phyloP scores from a whole-genome alignment of 2,329 filamentous ascomycete species.

The Thermomyces lanuginosus region DNA sequence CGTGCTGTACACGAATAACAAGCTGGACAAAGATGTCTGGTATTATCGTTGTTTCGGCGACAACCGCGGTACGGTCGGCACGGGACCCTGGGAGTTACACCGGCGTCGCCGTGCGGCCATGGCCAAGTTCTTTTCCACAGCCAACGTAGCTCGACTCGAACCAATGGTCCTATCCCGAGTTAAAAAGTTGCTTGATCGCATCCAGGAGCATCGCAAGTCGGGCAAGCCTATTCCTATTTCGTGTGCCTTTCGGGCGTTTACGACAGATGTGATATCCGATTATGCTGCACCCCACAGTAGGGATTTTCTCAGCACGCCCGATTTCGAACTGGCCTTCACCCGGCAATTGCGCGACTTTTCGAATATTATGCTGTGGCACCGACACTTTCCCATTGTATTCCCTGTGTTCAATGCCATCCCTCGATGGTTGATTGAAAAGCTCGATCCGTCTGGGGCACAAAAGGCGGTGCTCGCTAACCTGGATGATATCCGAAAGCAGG shows the following conservation, averaged over 20 bases:
- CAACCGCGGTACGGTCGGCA: slow-evolving; percentile 7
- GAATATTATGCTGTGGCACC: slow-evolving; percentile 7
- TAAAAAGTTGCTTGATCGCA: slow-evolving; percentile 7
- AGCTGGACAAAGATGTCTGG: slow-evolving; percentile 7
- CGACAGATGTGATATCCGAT: slow-evolving; percentile 7
- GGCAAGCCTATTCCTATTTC: slow-evolving; percentile 3
- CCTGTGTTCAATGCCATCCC: slow-evolving; percentile 4
- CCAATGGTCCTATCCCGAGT: slow-evolving; percentile 18
- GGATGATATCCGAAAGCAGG: slow-evolving; percentile 5
- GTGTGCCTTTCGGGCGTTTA: slow-evolving; percentile 6
- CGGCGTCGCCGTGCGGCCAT: slow-evolving; percentile 25
- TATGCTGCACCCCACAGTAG: slow-evolving; percentile 6
- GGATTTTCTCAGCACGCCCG: slow-evolving; percentile 6
- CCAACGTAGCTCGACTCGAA: slow-evolving; percentile 20
- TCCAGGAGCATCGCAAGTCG: slow-evolving; percentile 2
- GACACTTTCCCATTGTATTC: slow-evolving; percentile 6
- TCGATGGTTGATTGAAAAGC: slow-evolving; percentile 4
- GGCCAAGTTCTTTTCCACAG: slow-evolving; percentile 30
- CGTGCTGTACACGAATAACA: slow-evolving; percentile 13
- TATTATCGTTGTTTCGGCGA: slow-evolving; percentile 7
- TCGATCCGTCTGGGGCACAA: slow-evolving; percentile 6
- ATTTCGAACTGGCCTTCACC: slow-evolving; percentile 5
- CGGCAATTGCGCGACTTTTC: slow-evolving; percentile 6
- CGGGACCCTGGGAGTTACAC: slow-evolving; percentile 18
- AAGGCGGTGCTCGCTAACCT: slow-evolving; percentile 7